Conservation (phyloP, 495 filamentous ascomycete genomes). For the Aspergillus carlsbadensis region DNA sequence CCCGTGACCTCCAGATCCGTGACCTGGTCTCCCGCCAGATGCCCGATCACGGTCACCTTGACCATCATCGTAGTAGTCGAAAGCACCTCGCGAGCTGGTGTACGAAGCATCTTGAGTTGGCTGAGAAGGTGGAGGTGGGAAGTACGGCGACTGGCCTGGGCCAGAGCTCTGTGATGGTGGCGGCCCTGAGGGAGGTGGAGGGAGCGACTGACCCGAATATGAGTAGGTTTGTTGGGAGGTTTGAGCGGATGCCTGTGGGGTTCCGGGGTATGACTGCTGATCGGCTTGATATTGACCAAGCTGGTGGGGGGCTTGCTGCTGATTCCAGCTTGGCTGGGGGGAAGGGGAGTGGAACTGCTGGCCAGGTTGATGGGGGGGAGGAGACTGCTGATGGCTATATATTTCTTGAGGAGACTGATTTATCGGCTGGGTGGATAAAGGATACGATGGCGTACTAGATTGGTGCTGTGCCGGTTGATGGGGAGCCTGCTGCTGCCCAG, state of each 20-base stretch:
- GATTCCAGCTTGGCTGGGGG: slow-evolving; percentile 5
- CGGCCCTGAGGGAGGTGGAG: slow-evolving; percentile 42
- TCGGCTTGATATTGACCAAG: slow-evolving; percentile 7
- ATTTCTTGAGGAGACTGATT: too few relatives aligned
- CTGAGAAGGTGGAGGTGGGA: slow-evolving; percentile 41
- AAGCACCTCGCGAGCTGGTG: slow-evolving; percentile 39
- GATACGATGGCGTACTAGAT: not conserved
- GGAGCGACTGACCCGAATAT: slow-evolving; percentile 44
- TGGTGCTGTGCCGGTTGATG: slow-evolving; percentile 10
- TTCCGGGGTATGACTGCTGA: slow-evolving; percentile 12
- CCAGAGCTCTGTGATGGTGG: slow-evolving; percentile 20
- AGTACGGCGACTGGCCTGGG: slow-evolving; percentile 38
- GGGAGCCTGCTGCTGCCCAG: slow-evolving; percentile 6
- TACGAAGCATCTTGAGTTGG: slow-evolving; percentile 24
- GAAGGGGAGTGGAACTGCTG: not conserved
- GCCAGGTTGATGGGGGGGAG: not conserved
- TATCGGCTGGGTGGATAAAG: not conserved
- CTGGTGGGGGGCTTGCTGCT: slow-evolving; percentile 11
- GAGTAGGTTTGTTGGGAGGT: slow-evolving; percentile 26
- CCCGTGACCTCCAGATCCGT: not conserved
- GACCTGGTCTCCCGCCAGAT: not conserved
- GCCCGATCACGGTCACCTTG: slow-evolving; percentile 34
- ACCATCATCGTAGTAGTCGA: slow-evolving; percentile 32
- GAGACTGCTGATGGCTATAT: too few relatives aligned
- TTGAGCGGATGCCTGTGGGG: slow-evolving; percentile 3